Percentiles rank a stretch among this genome's conserved stretches.
These are phyloP conservation scores for Picochlorum costavermella DNA, from an alignment of 139 green algal genomes.

Conservation along the genomic window DNA sequence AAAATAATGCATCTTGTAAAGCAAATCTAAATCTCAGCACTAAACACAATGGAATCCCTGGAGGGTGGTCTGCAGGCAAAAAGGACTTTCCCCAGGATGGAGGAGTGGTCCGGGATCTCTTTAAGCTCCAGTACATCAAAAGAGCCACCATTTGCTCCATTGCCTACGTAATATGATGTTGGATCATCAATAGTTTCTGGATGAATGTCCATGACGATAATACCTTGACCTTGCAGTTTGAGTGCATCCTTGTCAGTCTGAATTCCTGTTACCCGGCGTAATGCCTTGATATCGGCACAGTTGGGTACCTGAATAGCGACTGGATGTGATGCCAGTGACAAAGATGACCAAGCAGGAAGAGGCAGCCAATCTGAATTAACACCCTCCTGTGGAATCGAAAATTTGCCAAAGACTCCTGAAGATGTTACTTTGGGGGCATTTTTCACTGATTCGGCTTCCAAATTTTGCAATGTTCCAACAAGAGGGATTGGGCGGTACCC, in stretches of 20 bases:
- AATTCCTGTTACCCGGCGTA: conserved; percentile 27
- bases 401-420: conserved; percentile 50
- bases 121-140: conserved; percentile 32
- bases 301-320: conserved; percentile 49
- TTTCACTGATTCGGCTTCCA: conserved; percentile 22
- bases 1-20: conserved; percentile 13
- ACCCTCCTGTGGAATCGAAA: conserved; percentile 24
- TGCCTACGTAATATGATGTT: too few species aligned
- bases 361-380: conserved; percentile 18
- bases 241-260: conserved; percentile 49
- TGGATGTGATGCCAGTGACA: conserved; percentile 45
- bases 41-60: conserved; percentile 4
- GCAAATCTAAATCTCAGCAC: conserved; percentile 12
- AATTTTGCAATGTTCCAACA: conserved; percentile 21
- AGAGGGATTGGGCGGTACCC: conserved; percentile 44
- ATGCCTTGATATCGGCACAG: conserved; percentile 30
- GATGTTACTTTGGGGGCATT: conserved; percentile 37
- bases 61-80: conserved; percentile 52
- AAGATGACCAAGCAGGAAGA: conserved; percentile 59
- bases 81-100: conserved; percentile 36
- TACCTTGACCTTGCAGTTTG: conserved; percentile 32
- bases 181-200: neutral
- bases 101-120: neutral
- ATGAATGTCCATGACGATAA: conserved; percentile 49
- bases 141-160: neutral